Conservation (phyloP, 495 filamentous ascomycete genomes). For the Penicillium crystallinum region DNA sequence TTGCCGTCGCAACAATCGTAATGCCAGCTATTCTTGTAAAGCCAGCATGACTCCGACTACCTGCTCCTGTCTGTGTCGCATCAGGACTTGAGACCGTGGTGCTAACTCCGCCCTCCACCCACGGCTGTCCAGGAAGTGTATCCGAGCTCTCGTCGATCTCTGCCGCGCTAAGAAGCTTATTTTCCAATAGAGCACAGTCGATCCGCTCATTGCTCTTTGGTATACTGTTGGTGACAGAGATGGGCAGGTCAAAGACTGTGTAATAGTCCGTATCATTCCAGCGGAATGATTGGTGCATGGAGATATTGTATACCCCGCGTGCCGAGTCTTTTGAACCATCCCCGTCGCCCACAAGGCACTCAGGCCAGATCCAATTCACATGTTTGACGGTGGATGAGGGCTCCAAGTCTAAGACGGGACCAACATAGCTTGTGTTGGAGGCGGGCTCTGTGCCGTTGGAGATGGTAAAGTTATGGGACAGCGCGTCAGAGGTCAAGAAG, state of each 20-base stretch:
- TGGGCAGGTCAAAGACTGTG: constrained; percentile 64
- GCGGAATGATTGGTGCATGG: constrained; percentile 62
- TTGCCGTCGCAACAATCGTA: constrained; percentile 2
- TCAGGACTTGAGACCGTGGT: constrained; percentile 6
- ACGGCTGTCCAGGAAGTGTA: constrained; percentile 17
- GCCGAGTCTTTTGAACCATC: constrained; percentile 20
- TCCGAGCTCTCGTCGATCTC: constrained; percentile 15
- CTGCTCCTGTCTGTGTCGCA: constrained; percentile 1
- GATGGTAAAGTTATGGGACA: constrained; percentile 61
- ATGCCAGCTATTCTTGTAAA: constrained; percentile 1
- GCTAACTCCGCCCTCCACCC: constrained; percentile 9
- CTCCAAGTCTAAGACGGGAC: constrained; percentile 57
- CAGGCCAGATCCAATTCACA: constrained; percentile 63
- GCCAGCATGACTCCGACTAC: neutral
- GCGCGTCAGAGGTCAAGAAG: constrained; percentile 58
- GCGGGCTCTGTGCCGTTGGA: constrained; percentile 52
- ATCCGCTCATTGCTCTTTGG: constrained; percentile 12
- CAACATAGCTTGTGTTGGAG: constrained; percentile 50
- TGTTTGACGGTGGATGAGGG: constrained; percentile 63
- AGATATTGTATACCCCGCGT: constrained; percentile 50
- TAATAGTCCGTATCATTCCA: constrained; percentile 57
- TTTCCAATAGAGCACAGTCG: constrained; percentile 16
- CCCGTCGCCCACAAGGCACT: constrained; percentile 57
- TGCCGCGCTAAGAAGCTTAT: constrained; percentile 9
- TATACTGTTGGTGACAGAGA: constrained; percentile 62